A percentile compares a stretch with the other conserved stretches of the same genome.
Evolutionary conservation across 441 rosid genomes (phyloP).

Genomic region (Kokia cookei): DNA sequence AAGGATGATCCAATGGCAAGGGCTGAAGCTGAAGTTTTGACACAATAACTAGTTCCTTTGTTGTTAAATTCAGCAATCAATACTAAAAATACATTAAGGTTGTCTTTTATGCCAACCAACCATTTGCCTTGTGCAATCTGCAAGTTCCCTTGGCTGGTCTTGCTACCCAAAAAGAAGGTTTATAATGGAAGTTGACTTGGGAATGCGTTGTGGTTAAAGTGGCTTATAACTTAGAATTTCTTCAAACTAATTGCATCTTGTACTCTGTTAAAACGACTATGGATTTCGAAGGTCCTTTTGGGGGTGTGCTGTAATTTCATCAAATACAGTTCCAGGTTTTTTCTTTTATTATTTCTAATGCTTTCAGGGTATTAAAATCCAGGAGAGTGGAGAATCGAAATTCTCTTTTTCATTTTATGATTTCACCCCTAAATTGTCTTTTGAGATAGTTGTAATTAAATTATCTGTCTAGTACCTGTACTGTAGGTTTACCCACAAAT

Average conservation of each 20-base stretch:
- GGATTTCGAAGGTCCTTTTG: neutral
- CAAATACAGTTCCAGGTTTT: neutral
- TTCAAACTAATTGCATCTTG: neutral
- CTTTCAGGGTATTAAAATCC: neutral
- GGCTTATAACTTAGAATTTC: neutral
- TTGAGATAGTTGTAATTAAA: neutral
- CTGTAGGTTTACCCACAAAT: neutral
- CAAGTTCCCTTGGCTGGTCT: neutral
- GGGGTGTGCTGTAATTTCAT: neutral
- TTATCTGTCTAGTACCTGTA: neutral
- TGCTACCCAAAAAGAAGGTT: too few relatives aligned
- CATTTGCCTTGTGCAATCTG: neutral
- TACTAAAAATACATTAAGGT: neutral
- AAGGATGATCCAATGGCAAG: conserved; percentile 78
- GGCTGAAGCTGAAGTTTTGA: conserved; percentile 62
- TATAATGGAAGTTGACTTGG: too few relatives aligned
- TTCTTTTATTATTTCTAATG: neutral
- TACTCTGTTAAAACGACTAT: neutral
- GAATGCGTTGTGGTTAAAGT: neutral
- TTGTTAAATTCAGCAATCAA: neutral
- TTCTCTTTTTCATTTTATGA: too few relatives aligned
- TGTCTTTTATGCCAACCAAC: neutral
- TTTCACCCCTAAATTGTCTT: neutral
- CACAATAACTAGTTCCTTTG: conserved; percentile 15
- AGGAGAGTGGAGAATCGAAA: neutral